Conservation (phyloP, 371 early-diverging fungal species). For the Circinella minor region DNA sequence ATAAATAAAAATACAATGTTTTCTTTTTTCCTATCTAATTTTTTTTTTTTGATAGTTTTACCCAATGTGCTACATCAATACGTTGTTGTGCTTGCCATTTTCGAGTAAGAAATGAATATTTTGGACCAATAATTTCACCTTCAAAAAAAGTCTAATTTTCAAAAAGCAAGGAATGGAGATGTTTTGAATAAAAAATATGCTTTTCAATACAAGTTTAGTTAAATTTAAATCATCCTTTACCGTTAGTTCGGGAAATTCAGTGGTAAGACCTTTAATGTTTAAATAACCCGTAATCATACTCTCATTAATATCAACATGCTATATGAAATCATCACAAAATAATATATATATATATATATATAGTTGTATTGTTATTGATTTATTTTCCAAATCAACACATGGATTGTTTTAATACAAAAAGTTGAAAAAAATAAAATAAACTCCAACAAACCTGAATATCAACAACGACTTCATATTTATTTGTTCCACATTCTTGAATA, state of each 20-base stretch:
- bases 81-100: slow-evolving; percentile 87
- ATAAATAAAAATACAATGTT: background rate
- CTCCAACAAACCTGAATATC: slow-evolving; percentile 64
- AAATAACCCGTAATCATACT: slow-evolving; percentile 81
- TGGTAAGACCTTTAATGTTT: slow-evolving; percentile 74
- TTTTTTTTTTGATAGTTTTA: slow-evolving; percentile 34
- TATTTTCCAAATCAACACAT: too few species aligned
- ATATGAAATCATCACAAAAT: background rate
- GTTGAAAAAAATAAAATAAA: too few species aligned
- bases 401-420: too few species aligned
- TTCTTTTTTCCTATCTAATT: too few species aligned
- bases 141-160: slow-evolving; percentile 75
- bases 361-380: too few species aligned
- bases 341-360: too few species aligned
- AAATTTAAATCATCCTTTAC: slow-evolving; percentile 16
- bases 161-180: too few species aligned
- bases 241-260: slow-evolving; percentile 63
- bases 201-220: too few species aligned
- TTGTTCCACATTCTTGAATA: slow-evolving; percentile 65
- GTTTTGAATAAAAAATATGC: background rate
- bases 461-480: slow-evolving; percentile 70
- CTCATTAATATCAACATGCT: slow-evolving; percentile 75
- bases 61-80: slow-evolving; percentile 85
- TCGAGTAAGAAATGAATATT: slow-evolving; percentile 78
- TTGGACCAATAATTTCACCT: slow-evolving; percentile 82